Evolutionary conservation across 176 grass and related monocot genomes (phyloP).

Genomic region (Eragrostis curvula): DNA sequence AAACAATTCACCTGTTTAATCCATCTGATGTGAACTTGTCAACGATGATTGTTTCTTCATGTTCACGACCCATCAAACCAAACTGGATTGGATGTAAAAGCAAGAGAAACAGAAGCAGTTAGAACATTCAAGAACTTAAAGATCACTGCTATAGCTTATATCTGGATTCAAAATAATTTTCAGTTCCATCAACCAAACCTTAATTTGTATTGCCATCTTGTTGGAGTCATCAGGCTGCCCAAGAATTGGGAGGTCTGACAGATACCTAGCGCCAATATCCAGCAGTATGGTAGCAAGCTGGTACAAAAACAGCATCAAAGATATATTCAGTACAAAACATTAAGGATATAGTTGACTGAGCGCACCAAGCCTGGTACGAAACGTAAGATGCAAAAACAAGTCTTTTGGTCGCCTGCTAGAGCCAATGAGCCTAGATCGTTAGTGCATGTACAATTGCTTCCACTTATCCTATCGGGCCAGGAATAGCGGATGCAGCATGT

Average conservation of each 20-base stretch:
- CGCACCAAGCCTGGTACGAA: no score
- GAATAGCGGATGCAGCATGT: neutral
- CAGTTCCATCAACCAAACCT: neutral
- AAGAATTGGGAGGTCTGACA: neutral
- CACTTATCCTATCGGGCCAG: neutral
- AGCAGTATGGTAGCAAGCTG: slow-evolving; percentile 16
- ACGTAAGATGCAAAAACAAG: no score
- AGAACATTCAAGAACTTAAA: neutral
- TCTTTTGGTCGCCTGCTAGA: no score
- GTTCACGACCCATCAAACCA: neutral
- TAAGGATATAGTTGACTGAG: neutral
- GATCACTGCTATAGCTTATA: neutral
- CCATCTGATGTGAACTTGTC: neutral
- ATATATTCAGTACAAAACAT: neutral
- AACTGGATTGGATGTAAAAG: neutral
- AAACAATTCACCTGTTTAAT: neutral
- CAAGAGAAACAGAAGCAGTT: neutral
- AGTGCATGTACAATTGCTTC: neutral
- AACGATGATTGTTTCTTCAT: neutral
- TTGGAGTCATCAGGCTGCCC: neutral
- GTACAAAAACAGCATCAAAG: neutral
- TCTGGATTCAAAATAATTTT: no score
- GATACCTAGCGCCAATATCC: neutral
- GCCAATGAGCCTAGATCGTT: no score
- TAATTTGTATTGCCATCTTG: neutral